Base-by-base conservation (phyloP, 306 rosid genomes). In the Glycine soja region DNA sequence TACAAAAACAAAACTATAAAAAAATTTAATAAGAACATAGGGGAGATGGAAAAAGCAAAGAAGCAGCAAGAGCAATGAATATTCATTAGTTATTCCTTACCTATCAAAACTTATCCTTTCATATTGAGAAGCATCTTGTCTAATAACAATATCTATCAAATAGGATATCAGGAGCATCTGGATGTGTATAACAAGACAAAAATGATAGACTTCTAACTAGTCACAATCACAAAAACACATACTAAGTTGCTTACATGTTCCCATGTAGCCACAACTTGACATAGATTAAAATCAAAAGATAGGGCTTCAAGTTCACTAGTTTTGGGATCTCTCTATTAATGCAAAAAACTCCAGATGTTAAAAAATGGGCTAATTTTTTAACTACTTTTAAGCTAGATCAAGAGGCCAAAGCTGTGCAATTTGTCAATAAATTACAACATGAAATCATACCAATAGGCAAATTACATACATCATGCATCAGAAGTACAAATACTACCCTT, bases 261-360 rank as follows among this genome's bases (percentile, higher is more conserved):
- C 99, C 99, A 96, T 15, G 97, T 93, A 79, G 97, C 94, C 81
- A 93, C 93, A 73, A 98, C 94, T 84, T 93, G 98, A 57, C 99
- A 96, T 32, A 96, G 90, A 88, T 93, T 87, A 86, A 96, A 93
- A 72, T 90, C 96, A 68, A 87, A 96, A 3, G 97, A 88, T 67
- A 93, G 75, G 46, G 93, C 93, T 88, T 96, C 99, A 82, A 93
- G 93, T 85, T 93, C 98, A 38, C 97, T 93, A 1, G 90, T 92
- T 87, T 93, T 92, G 50, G 97, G 91, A 88, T 96, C 99, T 75
- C 54, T 93, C 99, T 96, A 94, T 84, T 74, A 15, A 75, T 73
- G 61, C 74, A 85, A 7, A 85, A 89, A 62, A 54, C 67, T 61
- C 32, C 83, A 66, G 61, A 42, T 81, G 64, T 52, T 76, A 84